Conservation (phyloP, 352 stramenopile species). For the Phytophthora boehmeriae region DNA sequence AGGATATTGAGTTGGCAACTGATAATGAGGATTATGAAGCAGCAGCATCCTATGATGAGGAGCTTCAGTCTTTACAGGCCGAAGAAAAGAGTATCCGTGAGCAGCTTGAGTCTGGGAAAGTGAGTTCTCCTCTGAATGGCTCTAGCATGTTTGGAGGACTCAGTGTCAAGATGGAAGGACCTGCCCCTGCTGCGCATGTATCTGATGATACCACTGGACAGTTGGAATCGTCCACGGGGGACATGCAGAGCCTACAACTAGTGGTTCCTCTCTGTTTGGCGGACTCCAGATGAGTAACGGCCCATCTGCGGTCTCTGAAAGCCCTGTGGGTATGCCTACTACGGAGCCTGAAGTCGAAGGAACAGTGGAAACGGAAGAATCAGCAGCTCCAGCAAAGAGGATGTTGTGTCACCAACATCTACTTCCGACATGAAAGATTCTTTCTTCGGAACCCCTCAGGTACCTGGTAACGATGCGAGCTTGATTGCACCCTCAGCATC, state of each 20-base stretch:
- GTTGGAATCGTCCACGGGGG: slow-evolving; percentile 14
- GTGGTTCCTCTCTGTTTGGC: slow-evolving; percentile 38
- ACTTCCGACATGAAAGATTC: slow-evolving; percentile 51
- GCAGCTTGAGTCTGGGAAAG: slow-evolving; percentile 17
- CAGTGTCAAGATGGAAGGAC: slow-evolving; percentile 17
- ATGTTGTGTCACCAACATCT: slow-evolving; percentile 42
- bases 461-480: slow-evolving; percentile 13
- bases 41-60: slow-evolving; percentile 63
- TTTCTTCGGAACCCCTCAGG: slow-evolving; percentile 48
- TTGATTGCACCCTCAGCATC: slow-evolving; percentile 28
- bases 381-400: slow-evolving; percentile 7
- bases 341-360: slow-evolving; percentile 14
- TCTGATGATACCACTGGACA: slow-evolving; percentile 2
- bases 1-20: slow-evolving; percentile 71
- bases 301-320: slow-evolving; percentile 13
- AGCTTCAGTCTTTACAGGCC: slow-evolving; percentile 58
- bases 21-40: slow-evolving; percentile 77
- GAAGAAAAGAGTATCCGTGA: slow-evolving; percentile 50
- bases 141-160: slow-evolving; percentile 40
- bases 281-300: slow-evolving; percentile 43
- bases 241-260: slow-evolving; percentile 6
- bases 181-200: slow-evolving; percentile 6
- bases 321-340: slow-evolving; percentile 10
- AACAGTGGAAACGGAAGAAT: slow-evolving; percentile 15
- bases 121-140: slow-evolving; percentile 5